Evolutionary conservation across 1,139 yeast species (phyloP).

Genomic region (Candida gigantensis): DNA sequence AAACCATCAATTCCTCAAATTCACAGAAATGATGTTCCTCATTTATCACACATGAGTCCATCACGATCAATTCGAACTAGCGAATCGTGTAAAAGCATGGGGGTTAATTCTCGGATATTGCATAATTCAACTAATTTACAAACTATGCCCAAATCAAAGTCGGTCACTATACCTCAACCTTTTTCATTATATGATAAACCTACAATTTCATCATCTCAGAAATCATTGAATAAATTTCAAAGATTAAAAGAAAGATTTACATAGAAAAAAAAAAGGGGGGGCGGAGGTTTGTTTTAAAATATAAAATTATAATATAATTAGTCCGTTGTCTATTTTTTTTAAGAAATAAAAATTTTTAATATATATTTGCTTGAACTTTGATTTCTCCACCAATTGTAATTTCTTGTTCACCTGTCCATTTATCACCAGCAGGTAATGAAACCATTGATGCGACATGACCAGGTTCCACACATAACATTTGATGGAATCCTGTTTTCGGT

Average conservation of each 20-base stretch:
- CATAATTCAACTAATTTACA: slow-evolving; percentile 9
- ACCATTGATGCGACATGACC: slow-evolving; percentile 79
- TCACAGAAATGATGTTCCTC: slow-evolving; percentile 8
- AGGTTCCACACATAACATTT: slow-evolving; percentile 93
- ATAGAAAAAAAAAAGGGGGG: too few species aligned
- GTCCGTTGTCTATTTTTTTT: not conserved
- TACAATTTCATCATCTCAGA: slow-evolving; percentile 49
- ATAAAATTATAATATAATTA: not conserved
- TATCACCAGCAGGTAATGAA: slow-evolving; percentile 61
- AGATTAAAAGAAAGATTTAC: slow-evolving; percentile 31
- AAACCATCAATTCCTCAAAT: slow-evolving; percentile 9
- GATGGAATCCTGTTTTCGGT: slow-evolving; percentile 79
- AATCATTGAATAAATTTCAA: slow-evolving; percentile 33
- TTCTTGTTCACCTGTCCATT: slow-evolving; percentile 57
- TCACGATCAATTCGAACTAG: slow-evolving; percentile 13
- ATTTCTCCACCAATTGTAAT: slow-evolving; percentile 45
- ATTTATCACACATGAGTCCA: slow-evolving; percentile 12
- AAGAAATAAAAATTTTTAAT: slow-evolving; percentile 14
- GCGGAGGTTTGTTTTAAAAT: too few species aligned
- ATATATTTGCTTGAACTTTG: slow-evolving; percentile 45
- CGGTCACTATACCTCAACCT: slow-evolving; percentile 24
- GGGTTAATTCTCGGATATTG: slow-evolving; percentile 6
- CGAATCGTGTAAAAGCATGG: slow-evolving; percentile 5
- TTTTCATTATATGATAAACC: slow-evolving; percentile 41
- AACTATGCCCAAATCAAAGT: slow-evolving; percentile 13